Evolutionary conservation across 352 stramenopile genomes (phyloP).

Genomic region (Phytophthora cactorum): DNA sequence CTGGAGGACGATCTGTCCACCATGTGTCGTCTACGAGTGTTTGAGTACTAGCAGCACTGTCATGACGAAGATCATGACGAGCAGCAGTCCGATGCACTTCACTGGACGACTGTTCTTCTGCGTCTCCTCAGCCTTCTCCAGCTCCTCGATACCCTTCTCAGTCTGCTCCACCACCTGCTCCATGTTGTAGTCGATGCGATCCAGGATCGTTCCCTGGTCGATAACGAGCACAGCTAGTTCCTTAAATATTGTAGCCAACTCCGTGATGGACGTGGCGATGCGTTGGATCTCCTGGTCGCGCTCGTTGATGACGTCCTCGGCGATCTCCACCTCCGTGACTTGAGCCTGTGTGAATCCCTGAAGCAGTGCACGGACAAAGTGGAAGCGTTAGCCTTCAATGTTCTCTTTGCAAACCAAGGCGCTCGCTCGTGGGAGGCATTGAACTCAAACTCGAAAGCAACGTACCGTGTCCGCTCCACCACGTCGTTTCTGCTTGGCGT

Average conservation of each 20-base stretch:
- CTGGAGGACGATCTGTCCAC: conserved; percentile 4
- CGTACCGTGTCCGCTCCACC: conserved; percentile 37
- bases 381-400: not conserved
- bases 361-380: not conserved
- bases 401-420: not conserved
- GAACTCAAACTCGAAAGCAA: not conserved
- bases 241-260: conserved; percentile 99
- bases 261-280: conserved; percentile 99
- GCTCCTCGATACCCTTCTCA: conserved; percentile 97
- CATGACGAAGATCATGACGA: conserved; percentile 95
- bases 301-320: conserved; percentile 95
- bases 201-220: conserved; percentile 99
- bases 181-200: conserved; percentile 99
- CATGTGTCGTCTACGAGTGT: conserved; percentile 68
- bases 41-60: conserved; percentile 92
- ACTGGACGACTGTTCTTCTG: conserved; percentile 98
- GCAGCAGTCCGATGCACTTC: conserved; percentile 93
- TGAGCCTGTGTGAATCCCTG: conserved; percentile 95
- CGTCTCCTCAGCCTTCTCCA: conserved; percentile 98
- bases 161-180: conserved; percentile 99
- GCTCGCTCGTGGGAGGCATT: not conserved
- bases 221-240: conserved; percentile 99
- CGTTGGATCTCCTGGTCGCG: conserved; percentile 96
- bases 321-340: conserved; percentile 96
- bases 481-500: conserved; percentile 61